Evolutionary conservation across 208 protist species (phyloP), one percentile per base, ranked within the genome.

Genomic region (Angomonas desouzai): DNA sequence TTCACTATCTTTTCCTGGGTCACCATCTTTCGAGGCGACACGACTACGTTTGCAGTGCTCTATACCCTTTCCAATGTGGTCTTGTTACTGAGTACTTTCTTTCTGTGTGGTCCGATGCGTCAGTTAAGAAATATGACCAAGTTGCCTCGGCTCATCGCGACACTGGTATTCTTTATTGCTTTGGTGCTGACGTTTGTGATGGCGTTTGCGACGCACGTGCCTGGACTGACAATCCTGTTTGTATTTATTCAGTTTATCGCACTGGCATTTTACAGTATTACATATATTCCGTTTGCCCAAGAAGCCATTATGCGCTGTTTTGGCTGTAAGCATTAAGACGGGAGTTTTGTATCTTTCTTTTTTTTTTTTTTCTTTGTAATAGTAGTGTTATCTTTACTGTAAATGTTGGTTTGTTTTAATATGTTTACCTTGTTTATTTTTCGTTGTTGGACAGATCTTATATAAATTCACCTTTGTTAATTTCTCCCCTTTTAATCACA

Each of bases 71-170:
- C 79, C 10, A 85, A 87, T 65, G 27, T 91, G 27, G 74, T 81
- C 40, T 78, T 73, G 28, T 70, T 91, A 13, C 64, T 62, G 13
- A 78, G 81, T 30, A 89, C 81, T 25, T 62, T 85, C 27, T 91
- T 91, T 55, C 74, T 91, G 1, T 87, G 77, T 55, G 88, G 83
- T 0, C 85, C 80, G 3, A 16, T 77, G 48, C 68, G 62, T 9
- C 88, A 91, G 61, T 2, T 88, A 11, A 83, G 81, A 68, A 84
- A 70, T 36, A 92, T 94, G 83, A 73, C 81, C 62, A 69, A 86
- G 28, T 49, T 71, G 28, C 81, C 69, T 2, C 81, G 84, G 32
- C 53, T 79, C 22, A 62, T 81, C 0, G 72, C 81, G 0, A 85
- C 85, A 0, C 56, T 90, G 2, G 49, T 89, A 2, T 91, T 87